phyloP scores from a whole-genome alignment of 805 yeast genomes.

The Kodamaea hsintzibuensis region DNA sequence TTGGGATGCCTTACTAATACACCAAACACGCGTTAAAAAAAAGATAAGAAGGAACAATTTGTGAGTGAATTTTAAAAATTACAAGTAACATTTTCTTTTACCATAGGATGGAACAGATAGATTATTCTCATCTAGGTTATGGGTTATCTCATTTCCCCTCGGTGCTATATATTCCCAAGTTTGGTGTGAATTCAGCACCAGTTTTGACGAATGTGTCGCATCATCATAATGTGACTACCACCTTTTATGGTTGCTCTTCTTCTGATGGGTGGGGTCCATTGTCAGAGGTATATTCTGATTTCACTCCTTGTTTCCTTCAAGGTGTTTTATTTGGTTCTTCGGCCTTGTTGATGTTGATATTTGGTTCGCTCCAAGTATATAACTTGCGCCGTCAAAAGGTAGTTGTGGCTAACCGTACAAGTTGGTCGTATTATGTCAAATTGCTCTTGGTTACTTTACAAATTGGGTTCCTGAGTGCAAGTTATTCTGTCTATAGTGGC shows the following conservation, averaged over 20 bases:
- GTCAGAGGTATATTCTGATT: conserved; percentile 47
- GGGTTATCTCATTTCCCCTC: neutral
- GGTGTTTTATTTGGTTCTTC: conserved; percentile 47
- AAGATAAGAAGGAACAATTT: neutral
- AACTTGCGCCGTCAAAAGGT: conserved; percentile 33
- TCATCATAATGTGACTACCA: neutral
- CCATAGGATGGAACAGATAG: conserved; percentile 2
- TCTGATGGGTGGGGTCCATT: conserved; percentile 47
- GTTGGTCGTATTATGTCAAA: conserved; percentile 45
- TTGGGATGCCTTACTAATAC: neutral
- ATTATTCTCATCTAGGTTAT: neutral
- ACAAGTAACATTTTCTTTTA: neutral
- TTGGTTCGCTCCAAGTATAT: conserved; percentile 41
- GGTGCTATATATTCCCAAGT: neutral
- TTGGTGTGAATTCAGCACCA: neutral
- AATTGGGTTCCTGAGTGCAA: conserved; percentile 33
- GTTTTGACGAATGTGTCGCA: neutral
- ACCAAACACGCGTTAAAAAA: neutral
- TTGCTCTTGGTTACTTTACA: conserved; percentile 41
- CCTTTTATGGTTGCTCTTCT: neutral
- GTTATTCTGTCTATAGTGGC: conserved; percentile 15
- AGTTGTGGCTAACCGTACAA: conserved; percentile 29
- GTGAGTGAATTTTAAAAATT: neutral
- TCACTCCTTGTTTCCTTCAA: conserved; percentile 61
- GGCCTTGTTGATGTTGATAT: conserved; percentile 43